These are phyloP conservation scores for Ramalina intermedia DNA, from an alignment of 495 filamentous ascomycete genomes.

Conservation along the genomic window DNA sequence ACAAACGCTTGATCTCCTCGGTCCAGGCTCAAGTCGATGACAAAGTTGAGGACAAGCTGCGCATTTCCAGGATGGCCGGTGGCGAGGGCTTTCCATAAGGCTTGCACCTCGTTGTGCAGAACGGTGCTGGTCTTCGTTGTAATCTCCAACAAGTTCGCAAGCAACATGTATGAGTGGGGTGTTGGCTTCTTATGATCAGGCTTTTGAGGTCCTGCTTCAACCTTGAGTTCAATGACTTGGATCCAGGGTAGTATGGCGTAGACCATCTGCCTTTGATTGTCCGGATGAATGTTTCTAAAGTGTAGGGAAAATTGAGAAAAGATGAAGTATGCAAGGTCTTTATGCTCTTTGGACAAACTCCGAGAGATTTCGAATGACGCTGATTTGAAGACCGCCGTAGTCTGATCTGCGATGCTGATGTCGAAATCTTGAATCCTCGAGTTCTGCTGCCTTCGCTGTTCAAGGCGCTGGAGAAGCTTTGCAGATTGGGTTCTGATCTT, in stretches of 20 bases:
- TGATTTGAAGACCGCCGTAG: constrained; percentile 90
- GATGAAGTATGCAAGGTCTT: constrained; percentile 77
- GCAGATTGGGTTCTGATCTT: constrained; percentile 80
- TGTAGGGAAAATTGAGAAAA: constrained; percentile 89
- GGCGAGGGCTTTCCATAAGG: constrained; percentile 90
- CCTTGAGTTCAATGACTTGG: constrained; percentile 78
- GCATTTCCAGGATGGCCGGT: constrained; percentile 94
- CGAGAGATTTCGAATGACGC: constrained; percentile 95
- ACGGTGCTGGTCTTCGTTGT: constrained; percentile 80
- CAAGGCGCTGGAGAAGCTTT: constrained; percentile 65
- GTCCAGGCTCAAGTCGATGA: constrained; percentile 84
- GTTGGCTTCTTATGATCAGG: constrained; percentile 64
- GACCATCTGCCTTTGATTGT: constrained; percentile 82
- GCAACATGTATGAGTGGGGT: constrained; percentile 80
- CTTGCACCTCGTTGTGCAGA: constrained; percentile 91
- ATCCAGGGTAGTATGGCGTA: constrained; percentile 93
- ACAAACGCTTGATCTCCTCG: constrained; percentile 94
- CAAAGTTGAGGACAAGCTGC: constrained; percentile 84
- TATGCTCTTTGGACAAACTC: constrained; percentile 71
- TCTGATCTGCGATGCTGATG: constrained; percentile 96
- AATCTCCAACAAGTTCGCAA: constrained; percentile 92
- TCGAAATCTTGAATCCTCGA: constrained; percentile 94
- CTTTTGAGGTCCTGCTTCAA: constrained; percentile 46
- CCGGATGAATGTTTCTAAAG: constrained; percentile 69
- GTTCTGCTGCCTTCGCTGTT: constrained; percentile 68